Conservation (phyloP, 805 yeast genomes). For the Kluyveromyces nonfermentans region DNA sequence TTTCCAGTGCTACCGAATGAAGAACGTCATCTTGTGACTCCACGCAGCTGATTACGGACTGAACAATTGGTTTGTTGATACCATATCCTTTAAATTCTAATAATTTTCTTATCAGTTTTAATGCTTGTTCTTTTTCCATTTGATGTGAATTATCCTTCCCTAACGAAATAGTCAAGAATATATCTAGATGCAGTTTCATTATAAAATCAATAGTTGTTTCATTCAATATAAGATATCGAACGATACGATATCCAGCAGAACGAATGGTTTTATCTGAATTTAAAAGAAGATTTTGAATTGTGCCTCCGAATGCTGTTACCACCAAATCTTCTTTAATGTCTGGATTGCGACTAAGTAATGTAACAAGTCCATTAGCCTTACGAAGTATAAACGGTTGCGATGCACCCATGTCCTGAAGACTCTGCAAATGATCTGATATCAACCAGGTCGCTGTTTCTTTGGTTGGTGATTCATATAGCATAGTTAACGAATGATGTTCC, state of each 20-base stretch:
- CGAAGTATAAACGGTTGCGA: constrained; percentile 30
- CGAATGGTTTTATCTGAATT: constrained; percentile 51
- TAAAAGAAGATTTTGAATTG: constrained; percentile 52
- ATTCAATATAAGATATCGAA: constrained; percentile 54
- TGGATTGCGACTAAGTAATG: constrained; percentile 47
- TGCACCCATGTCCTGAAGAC: constrained; percentile 22
- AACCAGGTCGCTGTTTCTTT: constrained; percentile 29
- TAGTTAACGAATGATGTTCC: not conserved
- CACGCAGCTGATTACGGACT: constrained; percentile 55
- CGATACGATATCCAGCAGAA: constrained; percentile 67
- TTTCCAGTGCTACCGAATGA: constrained; percentile 43
- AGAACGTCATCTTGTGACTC: constrained; percentile 47
- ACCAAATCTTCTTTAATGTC: constrained; percentile 55
- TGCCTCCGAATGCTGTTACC: constrained; percentile 44
- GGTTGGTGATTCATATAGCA: constrained; percentile 3
- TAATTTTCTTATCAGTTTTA: constrained; percentile 58
- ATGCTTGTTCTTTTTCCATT: constrained; percentile 67
- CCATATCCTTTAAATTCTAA: constrained; percentile 44
- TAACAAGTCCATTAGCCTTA: constrained; percentile 58
- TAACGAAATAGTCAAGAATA: constrained; percentile 54
- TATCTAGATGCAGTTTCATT: constrained; percentile 47
- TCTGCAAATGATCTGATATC: constrained; percentile 28
- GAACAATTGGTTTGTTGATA: constrained; percentile 55
- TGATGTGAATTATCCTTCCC: constrained; percentile 45
- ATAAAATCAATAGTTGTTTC: constrained; percentile 45